phyloP scores from a whole-genome alignment of 2,329 filamentous ascomycete species.

The Endothia cerciana region DNA sequence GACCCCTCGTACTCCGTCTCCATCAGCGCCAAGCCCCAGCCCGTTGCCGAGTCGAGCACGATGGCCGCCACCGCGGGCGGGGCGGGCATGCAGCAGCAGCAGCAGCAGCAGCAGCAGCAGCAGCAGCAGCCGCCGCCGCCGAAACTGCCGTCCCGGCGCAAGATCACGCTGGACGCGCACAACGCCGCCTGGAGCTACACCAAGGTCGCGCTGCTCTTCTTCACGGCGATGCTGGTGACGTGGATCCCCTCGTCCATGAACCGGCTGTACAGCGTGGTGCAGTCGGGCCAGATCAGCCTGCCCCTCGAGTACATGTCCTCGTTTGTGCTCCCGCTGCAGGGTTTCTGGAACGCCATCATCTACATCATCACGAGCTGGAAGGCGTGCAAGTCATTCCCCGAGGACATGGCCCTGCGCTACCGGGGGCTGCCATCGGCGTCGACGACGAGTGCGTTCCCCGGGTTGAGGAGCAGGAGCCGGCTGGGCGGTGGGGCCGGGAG shows the following conservation, averaged over 20 bases:
- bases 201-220: constrained; percentile 73
- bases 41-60: background rate
- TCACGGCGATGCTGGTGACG: constrained; percentile 70
- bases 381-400: constrained; percentile 57
- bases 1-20: constrained; percentile 51
- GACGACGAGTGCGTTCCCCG: background rate
- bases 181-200: constrained; percentile 71
- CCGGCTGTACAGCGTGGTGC: constrained; percentile 70
- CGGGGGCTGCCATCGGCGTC: background rate
- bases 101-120: background rate
- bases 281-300: constrained; percentile 56
- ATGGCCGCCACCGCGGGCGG: constrained; percentile 3
- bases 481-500: constrained; percentile 5
- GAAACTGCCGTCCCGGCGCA: constrained; percentile 37
- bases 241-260: constrained; percentile 82
- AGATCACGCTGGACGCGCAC: constrained; percentile 55
- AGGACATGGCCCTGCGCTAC: constrained; percentile 38
- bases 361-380: constrained; percentile 72
- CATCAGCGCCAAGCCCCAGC: constrained; percentile 42
- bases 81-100: too few species aligned
- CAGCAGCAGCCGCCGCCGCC: constrained; percentile 32
- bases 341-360: constrained; percentile 83
- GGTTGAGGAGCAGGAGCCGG: constrained; percentile 7
- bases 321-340: constrained; percentile 78
- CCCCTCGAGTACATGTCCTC: constrained; percentile 71